Conservation (phyloP, 2,329 filamentous ascomycete genomes). For the Akanthomyces lecanii region DNA sequence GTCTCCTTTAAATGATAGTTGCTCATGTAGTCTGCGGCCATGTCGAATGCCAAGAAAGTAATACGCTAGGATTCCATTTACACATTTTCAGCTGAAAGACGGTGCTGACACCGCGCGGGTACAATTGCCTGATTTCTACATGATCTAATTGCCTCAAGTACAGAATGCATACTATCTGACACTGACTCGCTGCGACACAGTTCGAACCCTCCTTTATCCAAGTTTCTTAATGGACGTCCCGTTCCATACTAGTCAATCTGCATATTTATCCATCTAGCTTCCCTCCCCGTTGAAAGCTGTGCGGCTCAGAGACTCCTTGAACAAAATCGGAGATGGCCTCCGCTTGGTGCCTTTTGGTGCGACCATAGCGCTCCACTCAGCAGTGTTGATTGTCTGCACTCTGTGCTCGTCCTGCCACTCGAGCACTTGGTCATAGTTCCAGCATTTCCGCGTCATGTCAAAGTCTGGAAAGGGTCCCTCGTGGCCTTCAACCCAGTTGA, state of each 20-base stretch:
- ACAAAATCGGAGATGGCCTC: not conserved
- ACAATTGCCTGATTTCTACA: not conserved
- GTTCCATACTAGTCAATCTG: too few species aligned
- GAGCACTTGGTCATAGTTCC: not conserved
- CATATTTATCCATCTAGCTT: too few species aligned
- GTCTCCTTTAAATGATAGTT: not conserved
- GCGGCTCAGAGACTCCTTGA: not conserved
- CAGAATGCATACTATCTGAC: not conserved
- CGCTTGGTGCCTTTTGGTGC: not conserved
- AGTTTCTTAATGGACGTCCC: too few species aligned
- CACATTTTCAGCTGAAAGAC: not conserved
- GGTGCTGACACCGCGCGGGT: not conserved
- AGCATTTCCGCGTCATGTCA: slow-evolving; percentile 8
- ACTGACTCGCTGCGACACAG: too few species aligned
- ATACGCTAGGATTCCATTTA: not conserved
- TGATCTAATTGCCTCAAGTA: not conserved
- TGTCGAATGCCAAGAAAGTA: not conserved
- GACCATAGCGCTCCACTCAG: not conserved
- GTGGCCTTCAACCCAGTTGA: slow-evolving; percentile 5
- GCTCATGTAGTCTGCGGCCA: not conserved
- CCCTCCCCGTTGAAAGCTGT: not conserved
- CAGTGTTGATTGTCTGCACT: slow-evolving; percentile 2
- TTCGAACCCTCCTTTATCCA: not conserved
- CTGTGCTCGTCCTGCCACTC: slow-evolving; percentile 1
- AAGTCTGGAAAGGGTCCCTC: slow-evolving; percentile 5